A percentile compares a stretch with the other conserved stretches of the same genome.
Conservation (phyloP, 345 rosid genomes). For the Eucalyptus grandis region DNA sequence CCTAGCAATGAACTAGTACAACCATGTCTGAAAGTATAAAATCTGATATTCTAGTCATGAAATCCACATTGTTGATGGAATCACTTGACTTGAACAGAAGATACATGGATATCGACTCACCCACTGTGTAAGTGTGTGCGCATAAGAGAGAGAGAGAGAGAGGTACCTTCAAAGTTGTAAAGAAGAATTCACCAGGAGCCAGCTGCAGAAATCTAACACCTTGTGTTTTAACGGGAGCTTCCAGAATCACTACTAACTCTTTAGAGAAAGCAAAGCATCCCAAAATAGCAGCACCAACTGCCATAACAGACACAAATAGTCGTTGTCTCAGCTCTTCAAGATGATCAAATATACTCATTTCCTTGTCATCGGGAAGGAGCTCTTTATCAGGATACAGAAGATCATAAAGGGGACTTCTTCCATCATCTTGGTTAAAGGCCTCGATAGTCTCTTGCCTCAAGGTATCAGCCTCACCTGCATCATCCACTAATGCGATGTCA, state of each 20-base stretch:
- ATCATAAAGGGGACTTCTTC: constrained; percentile 40
- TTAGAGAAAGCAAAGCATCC: constrained; percentile 96
- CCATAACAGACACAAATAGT: constrained; percentile 77
- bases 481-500: background rate
- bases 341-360: constrained; percentile 95
- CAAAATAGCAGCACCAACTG: constrained; percentile 82
- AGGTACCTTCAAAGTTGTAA: constrained; percentile 81
- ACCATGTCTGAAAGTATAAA: background rate
- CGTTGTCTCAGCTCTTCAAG: constrained; percentile 92
- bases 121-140: fast-evolving
- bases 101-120: background rate
- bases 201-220: constrained; percentile 93
- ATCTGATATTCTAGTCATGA: background rate
- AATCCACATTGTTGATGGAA: background rate
- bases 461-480: constrained; percentile 20
- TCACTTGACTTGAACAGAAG: background rate
- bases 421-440: constrained; percentile 22
- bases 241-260: constrained; percentile 75
- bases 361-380: constrained; percentile 91
- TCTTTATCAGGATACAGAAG: constrained; percentile 83
- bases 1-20: background rate
- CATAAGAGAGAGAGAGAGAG: background rate
- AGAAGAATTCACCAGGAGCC: constrained; percentile 98
- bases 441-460: constrained; percentile 11
- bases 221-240: constrained; percentile 91